These are phyloP conservation scores for Fusarium albosuccineum DNA, from an alignment of 2,329 filamentous ascomycete species.

Conservation along the genomic window DNA sequence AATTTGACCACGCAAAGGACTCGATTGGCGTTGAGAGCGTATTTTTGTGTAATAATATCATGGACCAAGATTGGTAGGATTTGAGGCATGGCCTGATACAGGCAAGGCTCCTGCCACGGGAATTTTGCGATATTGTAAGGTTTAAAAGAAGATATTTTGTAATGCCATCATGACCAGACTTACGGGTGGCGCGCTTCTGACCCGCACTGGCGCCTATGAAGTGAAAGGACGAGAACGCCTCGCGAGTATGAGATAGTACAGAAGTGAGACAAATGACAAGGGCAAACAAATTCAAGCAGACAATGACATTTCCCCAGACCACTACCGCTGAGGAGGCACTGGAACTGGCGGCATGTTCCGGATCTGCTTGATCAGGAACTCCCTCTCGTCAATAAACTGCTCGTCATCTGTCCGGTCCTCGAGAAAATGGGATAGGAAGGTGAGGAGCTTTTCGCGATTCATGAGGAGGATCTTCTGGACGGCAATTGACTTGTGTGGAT, in stretches of 20 bases:
- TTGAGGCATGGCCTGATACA: slow-evolving; percentile 22
- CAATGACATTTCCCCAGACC: background rate
- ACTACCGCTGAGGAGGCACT: slow-evolving; percentile 63
- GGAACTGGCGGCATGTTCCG: slow-evolving; percentile 73
- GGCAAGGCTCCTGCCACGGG: slow-evolving; percentile 19
- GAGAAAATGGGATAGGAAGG: slow-evolving; percentile 90
- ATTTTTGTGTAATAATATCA: slow-evolving; percentile 47
- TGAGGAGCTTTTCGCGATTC: slow-evolving; percentile 91
- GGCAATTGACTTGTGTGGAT: slow-evolving; percentile 96
- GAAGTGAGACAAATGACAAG: slow-evolving; percentile 1
- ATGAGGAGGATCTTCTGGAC: slow-evolving; percentile 97
- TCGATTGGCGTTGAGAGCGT: slow-evolving; percentile 45
- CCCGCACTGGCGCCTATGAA: slow-evolving; percentile 20
- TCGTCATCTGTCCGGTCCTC: slow-evolving; percentile 97
- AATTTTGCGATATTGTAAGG: slow-evolving; percentile 26
- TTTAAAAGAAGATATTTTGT: slow-evolving; percentile 21
- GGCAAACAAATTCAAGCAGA: background rate
- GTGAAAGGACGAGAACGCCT: slow-evolving; percentile 27
- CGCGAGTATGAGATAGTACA: slow-evolving; percentile 28
- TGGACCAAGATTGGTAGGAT: slow-evolving; percentile 33
- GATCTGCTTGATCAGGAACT: slow-evolving; percentile 97
- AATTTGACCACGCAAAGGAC: slow-evolving; percentile 35
- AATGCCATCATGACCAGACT: slow-evolving; percentile 31
- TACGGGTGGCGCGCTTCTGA: slow-evolving; percentile 21
- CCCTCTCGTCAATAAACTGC: slow-evolving; percentile 98